phyloP scores from a whole-genome alignment of 1,284 basidiomycete species.

The Sanghuangporus sanghuang region DNA sequence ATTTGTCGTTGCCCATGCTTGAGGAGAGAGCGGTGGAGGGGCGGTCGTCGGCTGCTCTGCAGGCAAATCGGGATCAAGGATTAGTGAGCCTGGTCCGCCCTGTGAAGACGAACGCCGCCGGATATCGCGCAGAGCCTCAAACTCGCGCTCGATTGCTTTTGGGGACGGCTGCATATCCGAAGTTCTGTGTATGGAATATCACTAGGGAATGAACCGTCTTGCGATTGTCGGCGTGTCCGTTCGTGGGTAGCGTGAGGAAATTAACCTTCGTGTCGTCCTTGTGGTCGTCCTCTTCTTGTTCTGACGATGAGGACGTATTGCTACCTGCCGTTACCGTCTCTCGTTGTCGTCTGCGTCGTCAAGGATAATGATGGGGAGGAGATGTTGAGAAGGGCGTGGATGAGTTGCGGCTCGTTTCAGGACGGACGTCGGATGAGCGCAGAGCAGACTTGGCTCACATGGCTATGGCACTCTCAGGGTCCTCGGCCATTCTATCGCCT shows the following conservation, averaged over 20 bases:
- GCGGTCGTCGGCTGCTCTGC: slow-evolving; percentile 40
- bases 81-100: slow-evolving; percentile 68
- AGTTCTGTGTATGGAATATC: background rate
- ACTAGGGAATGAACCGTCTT: background rate
- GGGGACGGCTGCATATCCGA: slow-evolving; percentile 66
- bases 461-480: background rate
- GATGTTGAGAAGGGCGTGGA: background rate
- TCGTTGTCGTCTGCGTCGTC: background rate
- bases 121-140: slow-evolving; percentile 80
- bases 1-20: slow-evolving; percentile 40
- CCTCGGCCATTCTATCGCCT: background rate
- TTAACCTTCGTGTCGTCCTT: background rate
- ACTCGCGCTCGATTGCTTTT: slow-evolving; percentile 82
- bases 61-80: slow-evolving; percentile 86
- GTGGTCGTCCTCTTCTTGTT: background rate
- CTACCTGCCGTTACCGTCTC: background rate
- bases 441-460: background rate
- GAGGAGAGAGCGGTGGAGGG: slow-evolving; percentile 34
- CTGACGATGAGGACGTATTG: background rate
- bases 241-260: background rate
- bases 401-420: background rate
- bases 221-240: background rate
- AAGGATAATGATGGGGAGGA: background rate
- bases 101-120: slow-evolving; percentile 71
- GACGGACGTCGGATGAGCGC: background rate